phyloP scores from a whole-genome alignment of 371 early-diverging fungal genomes.

The Mortierella sp. region DNA sequence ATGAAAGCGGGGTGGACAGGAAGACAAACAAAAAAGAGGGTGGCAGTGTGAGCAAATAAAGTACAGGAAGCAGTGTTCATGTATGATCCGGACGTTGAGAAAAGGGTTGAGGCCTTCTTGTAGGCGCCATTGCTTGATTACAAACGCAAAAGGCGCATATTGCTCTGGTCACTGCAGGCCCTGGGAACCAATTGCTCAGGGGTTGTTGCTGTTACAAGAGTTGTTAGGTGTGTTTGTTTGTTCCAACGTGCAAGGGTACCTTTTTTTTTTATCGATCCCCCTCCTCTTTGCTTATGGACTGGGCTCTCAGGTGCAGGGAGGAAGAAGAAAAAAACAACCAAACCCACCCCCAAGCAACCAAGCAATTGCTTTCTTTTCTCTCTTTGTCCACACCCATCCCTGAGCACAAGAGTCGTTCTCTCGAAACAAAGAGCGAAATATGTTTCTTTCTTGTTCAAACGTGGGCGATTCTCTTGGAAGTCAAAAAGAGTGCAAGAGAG shows the following conservation, averaged over 20 bases:
- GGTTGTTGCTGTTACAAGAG: background rate
- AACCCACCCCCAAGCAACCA: background rate
- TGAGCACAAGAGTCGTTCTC: background rate
- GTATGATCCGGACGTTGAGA: background rate
- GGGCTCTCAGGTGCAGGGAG: conserved; percentile 12
- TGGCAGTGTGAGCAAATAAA: background rate
- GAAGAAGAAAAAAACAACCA: background rate
- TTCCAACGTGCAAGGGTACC: background rate
- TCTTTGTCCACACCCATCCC: background rate
- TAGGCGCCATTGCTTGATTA: background rate
- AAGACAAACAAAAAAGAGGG: background rate
- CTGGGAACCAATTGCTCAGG: background rate
- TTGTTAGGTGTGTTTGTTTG: background rate
- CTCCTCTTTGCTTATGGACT: background rate
- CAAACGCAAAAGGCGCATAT: background rate
- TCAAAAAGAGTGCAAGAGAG: too few species aligned
- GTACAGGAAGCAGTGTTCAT: background rate
- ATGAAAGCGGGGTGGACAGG: background rate
- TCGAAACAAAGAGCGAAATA: background rate
- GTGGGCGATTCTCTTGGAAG: background rate
- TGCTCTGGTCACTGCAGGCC: background rate
- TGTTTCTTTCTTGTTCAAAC: background rate
- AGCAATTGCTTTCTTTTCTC: conserved; percentile 11
- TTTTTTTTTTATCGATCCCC: conserved; percentile 6
- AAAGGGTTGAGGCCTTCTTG: background rate